Percentiles rank a stretch among this genome's conserved stretches.
Conservation (phyloP, 768 basidiomycete genomes). For the Boletus reticulatus region DNA sequence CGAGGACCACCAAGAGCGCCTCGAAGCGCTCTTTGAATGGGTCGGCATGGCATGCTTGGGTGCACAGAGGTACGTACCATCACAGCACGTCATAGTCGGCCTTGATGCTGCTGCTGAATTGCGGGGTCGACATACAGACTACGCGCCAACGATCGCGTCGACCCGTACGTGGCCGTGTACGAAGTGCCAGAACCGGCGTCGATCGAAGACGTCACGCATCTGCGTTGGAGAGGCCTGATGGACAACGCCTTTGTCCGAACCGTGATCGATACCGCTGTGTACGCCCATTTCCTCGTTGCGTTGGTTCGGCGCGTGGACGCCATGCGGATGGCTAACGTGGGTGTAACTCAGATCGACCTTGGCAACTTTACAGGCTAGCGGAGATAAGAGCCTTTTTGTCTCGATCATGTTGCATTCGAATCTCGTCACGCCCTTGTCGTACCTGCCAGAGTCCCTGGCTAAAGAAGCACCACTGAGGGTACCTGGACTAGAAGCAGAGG, state of each 20-base stretch:
- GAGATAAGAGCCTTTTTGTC: slow-evolving; percentile 14
- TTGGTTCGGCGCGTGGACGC: background rate
- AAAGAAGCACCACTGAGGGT: slow-evolving; percentile 38
- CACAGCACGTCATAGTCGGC: background rate
- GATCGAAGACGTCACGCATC: slow-evolving; percentile 47
- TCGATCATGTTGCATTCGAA: slow-evolving; percentile 35
- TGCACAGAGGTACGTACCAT: slow-evolving; percentile 52
- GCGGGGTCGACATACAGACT: slow-evolving; percentile 39
- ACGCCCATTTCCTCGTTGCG: background rate
- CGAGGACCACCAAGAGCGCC: slow-evolving; percentile 51
- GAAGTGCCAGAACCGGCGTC: slow-evolving; percentile 45
- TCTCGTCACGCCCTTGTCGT: slow-evolving; percentile 49
- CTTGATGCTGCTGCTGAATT: too few species aligned
- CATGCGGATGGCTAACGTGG: background rate
- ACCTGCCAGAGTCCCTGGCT: slow-evolving; percentile 34
- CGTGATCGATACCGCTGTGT: slow-evolving; percentile 46
- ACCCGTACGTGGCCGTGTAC: slow-evolving; percentile 70
- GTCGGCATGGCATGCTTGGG: slow-evolving; percentile 66
- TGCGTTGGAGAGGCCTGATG: slow-evolving; percentile 64
- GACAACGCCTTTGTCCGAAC: slow-evolving; percentile 49
- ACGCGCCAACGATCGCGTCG: slow-evolving; percentile 57
- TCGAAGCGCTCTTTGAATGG: slow-evolving; percentile 64
- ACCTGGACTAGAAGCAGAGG: slow-evolving; percentile 50
- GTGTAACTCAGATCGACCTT: slow-evolving; percentile 3
- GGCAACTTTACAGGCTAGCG: slow-evolving; percentile 1